Evolutionary conservation across 2,329 filamentous ascomycete genomes (phyloP).

Genomic region (Alternaria viburni): DNA sequence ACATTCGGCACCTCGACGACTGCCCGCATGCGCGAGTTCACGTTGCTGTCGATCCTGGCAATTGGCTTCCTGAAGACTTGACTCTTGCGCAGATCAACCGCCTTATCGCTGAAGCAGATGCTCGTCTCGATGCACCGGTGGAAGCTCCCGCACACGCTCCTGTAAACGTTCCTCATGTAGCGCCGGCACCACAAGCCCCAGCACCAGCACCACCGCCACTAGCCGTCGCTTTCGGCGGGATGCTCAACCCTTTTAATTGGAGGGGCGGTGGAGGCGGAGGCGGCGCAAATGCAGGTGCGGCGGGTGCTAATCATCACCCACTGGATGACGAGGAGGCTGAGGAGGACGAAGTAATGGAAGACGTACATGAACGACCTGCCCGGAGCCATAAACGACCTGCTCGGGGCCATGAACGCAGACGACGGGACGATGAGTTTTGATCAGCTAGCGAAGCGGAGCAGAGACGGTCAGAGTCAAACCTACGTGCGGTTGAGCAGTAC

Average conservation of each 20-base stretch:
- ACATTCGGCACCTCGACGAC: constrained; percentile 5
- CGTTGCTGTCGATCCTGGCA: constrained; percentile 19
- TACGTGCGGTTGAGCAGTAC: not conserved
- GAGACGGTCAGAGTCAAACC: not conserved
- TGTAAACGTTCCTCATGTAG: not conserved
- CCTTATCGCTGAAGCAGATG: constrained; percentile 3
- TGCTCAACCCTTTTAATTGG: not conserved
- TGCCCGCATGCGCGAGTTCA: constrained; percentile 15
- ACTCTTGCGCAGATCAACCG: constrained; percentile 8
- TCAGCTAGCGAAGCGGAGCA: not conserved
- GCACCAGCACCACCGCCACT: not conserved
- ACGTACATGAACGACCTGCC: no score
- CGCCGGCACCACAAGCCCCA: no score
- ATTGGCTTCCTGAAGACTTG: constrained; percentile 14
- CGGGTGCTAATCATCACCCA: not conserved
- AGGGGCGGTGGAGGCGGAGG: not conserved
- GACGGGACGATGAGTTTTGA: not conserved
- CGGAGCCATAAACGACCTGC: not conserved
- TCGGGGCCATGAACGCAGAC: not conserved
- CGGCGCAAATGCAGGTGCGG: no score
- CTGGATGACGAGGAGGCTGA: no score
- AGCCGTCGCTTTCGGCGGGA: not conserved
- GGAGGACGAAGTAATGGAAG: no score
- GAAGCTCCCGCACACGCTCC: not conserved
- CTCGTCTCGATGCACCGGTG: not conserved